Evolutionary conservation across 345 rosid genomes (phyloP).

Genomic region (Aurinia saxatilis): DNA sequence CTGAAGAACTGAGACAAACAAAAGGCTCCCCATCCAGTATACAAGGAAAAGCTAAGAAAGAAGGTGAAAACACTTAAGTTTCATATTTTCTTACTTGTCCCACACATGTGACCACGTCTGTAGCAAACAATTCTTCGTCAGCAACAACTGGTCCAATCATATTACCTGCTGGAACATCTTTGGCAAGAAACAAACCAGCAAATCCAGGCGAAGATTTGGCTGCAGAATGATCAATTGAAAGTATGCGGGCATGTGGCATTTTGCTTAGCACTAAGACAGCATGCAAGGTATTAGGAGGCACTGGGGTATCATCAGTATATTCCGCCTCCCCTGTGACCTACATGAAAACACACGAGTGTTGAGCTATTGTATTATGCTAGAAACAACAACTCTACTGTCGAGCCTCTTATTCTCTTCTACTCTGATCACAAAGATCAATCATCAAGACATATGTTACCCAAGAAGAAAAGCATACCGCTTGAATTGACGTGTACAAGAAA

Average conservation of each 20-base stretch:
- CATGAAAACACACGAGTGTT: constrained; percentile 17
- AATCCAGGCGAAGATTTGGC: constrained; percentile 76
- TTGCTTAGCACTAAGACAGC: constrained; percentile 83
- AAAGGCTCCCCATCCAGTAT: too few species aligned
- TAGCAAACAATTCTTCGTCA: constrained; percentile 89
- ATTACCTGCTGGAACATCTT: constrained; percentile 76
- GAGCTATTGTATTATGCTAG: background rate
- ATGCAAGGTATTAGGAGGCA: constrained; percentile 76
- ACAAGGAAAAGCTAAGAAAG: background rate
- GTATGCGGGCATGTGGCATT: constrained; percentile 81
- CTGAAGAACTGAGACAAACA: background rate
- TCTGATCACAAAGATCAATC: background rate
- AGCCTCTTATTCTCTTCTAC: background rate
- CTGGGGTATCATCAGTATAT: constrained; percentile 71
- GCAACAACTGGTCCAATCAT: constrained; percentile 58
- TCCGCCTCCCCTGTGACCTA: constrained; percentile 98
- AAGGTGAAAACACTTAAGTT: background rate
- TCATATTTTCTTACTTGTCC: constrained; percentile 60
- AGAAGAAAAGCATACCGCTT: background rate
- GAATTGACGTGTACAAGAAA: background rate
- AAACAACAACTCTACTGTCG: background rate
- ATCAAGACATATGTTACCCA: background rate
- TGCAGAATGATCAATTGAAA: constrained; percentile 58
- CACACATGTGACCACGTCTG: constrained; percentile 82
- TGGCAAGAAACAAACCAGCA: constrained; percentile 67